Base-by-base conservation (phyloP, 306 rosid genomes). In the Begonia peltatifolia region DNA sequence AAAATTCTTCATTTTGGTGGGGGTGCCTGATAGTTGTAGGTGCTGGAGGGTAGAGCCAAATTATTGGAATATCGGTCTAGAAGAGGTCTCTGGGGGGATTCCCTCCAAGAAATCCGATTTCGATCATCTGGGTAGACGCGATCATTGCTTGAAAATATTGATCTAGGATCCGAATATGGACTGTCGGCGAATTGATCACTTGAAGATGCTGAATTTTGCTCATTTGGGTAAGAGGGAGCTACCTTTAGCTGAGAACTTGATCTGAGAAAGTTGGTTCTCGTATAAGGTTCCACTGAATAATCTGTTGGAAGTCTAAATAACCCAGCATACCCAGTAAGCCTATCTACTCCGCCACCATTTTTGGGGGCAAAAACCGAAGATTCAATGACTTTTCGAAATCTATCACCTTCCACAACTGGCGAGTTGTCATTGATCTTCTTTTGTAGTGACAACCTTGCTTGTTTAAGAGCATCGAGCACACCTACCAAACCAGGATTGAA, bases 231-330 rank as follows among this genome's bases (percentile, higher is more conserved):
- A 38, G 46, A 67, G 63, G 64, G 69, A 38, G 83, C 14, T 12
- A 53, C 38, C 17, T 61, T 53, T 55, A 57, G 57, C 53, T 52
- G 72, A 65, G 75, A 64, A 47, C 77, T 62, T 20, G 76, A 56
- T 47, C 65, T 59, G 7, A 57, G 74, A 63, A 69, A 71, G 61
- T 58, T 65, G 42, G 59, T 43, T 38, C 74, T 73, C 13, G 48
- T 42, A 14, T 65, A 48, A 55, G 79, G 58, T 85, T 68, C 87
- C 60, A 67, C 69, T 4, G 73, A 60, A 63, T 62, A 70, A 69
- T 82, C 85, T 22, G 80, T 85, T 41, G 94, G 95, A 58, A 85
- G 74, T 66, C 97, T 74, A 68, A 85, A 85, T 63, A 90, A 83
- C 30, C 95, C 94, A 14, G 87, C 69, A 73, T 64, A 71, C 44